Base-by-base conservation (phyloP, 495 filamentous ascomycete genomes). In the Penicillium daleae region DNA sequence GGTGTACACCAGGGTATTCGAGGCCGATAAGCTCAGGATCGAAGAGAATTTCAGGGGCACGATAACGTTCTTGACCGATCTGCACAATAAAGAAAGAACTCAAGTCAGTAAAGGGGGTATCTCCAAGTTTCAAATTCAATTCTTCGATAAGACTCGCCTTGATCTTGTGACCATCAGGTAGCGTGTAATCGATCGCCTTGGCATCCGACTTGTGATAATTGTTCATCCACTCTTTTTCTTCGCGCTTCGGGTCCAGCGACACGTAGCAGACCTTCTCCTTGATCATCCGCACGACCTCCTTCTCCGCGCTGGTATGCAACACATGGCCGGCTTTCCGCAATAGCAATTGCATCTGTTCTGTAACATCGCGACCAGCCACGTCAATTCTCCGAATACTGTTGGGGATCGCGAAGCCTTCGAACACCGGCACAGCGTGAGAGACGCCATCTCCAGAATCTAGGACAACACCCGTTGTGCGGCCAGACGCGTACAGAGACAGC, bases 301-400 rank as follows among this genome's bases (percentile, higher is more conserved):
- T 97, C 82, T 99, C 95, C 15, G 95, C 95, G 74, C 92, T 97
- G 9, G 95, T 99, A 75, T 97, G 94, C 73, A 99, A 93, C 27
- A 97, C 88, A 70, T 94, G 91, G 27, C 95, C 95, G 69, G 88
- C 89, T 80, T 97, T 97, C 61, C 96, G 87, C 57, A 99, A 85
- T 60, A 98, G 79, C 61, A 90, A 85, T 76, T 98, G 96, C 78
- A 99, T 78, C 72, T 98, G 87, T 76, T 99, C 95, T 51, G 95
- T 99, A 26, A 99, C 92, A 78, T 99, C 95, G 63, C 95, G 87
- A n/a, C 95, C 95, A 49, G 96, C 95, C 40, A 99, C 94, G 78
- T 99, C 96, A 67, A 98, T 97, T 63, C 95, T 81, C 59, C 91
- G 87, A 78, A 98, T 98, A 69, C 90, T 93, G 77, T 89, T 95